These are phyloP conservation scores for Pleurotus pulmonarius DNA, from an alignment of 768 basidiomycete genomes.

Conservation along the genomic window DNA sequence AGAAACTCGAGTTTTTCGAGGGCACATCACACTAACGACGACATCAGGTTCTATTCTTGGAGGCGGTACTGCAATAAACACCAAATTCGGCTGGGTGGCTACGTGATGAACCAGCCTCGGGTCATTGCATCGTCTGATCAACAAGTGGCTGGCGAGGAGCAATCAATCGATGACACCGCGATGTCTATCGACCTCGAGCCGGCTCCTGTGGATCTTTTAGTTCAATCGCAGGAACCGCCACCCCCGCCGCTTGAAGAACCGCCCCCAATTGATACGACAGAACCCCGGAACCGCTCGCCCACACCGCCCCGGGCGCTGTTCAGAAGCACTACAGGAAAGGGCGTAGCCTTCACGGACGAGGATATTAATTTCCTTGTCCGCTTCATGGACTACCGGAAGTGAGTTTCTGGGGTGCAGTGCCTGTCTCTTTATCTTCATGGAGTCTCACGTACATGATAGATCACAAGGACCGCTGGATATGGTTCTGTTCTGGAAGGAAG, in stretches of 20 bases:
- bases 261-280: conserved; percentile 6
- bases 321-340: conserved; percentile 85
- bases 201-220: conserved; percentile 37
- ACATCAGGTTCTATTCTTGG: conserved; percentile 80
- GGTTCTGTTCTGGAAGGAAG: conserved; percentile 79
- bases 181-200: conserved; percentile 21
- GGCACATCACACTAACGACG: neutral
- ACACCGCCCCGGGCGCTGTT: conserved; percentile 78
- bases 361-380: conserved; percentile 75
- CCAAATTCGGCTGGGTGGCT: conserved; percentile 85
- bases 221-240: conserved; percentile 35
- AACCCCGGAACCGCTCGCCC: conserved; percentile 63
- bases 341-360: conserved; percentile 84
- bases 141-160: conserved; percentile 31
- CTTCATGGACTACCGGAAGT: conserved; percentile 79
- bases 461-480: conserved; percentile 63
- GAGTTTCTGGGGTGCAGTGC: conserved; percentile 1
- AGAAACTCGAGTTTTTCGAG: neutral
- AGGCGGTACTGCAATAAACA: conserved; percentile 91
- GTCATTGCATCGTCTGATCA: conserved; percentile 40
- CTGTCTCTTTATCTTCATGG: conserved; percentile 7
- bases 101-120: conserved; percentile 67
- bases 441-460: conserved; percentile 26
- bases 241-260: conserved; percentile 16
- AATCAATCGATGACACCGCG: conserved; percentile 36